Percentiles rank a stretch among this genome's conserved stretches.
phyloP scores from a whole-genome alignment of 148 eudicot species.

The Euryodendron excelsum region DNA sequence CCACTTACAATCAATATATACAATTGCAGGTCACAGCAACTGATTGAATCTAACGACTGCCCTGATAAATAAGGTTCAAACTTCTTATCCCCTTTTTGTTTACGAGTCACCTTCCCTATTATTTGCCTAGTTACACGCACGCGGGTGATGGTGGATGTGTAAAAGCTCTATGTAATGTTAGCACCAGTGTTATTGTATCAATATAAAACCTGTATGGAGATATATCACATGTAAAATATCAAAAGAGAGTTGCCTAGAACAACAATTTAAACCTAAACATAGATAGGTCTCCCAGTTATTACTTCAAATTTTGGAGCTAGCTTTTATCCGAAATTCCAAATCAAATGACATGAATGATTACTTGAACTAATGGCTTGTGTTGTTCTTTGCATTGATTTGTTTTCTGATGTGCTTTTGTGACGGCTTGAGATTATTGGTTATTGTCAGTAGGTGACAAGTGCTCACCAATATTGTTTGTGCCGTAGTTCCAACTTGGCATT shows the following conservation, averaged over 20 bases:
- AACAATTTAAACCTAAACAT: background rate
- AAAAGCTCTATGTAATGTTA: background rate
- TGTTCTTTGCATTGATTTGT: background rate
- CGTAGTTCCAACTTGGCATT: no score
- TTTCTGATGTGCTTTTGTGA: background rate
- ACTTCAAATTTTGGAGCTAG: no score
- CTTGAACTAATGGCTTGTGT: no score
- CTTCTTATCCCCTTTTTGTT: background rate
- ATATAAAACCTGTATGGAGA: background rate
- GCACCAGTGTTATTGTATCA: background rate
- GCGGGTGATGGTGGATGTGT: conserved; percentile 1
- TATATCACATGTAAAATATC: background rate
- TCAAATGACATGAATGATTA: no score
- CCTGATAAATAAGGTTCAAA: conserved; percentile 28
- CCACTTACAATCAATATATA: background rate
- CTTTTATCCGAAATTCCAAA: background rate
- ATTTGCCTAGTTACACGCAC: background rate
- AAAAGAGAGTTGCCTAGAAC: background rate
- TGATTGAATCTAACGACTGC: conserved; percentile 39
- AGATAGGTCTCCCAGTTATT: no score
- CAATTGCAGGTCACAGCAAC: conserved; percentile 45
- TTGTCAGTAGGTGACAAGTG: background rate
- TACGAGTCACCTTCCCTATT: background rate
- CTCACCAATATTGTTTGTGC: background rate
- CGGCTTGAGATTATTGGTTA: background rate